Conservation (phyloP, 345 rosid species). For the Turnera subulata region DNA sequence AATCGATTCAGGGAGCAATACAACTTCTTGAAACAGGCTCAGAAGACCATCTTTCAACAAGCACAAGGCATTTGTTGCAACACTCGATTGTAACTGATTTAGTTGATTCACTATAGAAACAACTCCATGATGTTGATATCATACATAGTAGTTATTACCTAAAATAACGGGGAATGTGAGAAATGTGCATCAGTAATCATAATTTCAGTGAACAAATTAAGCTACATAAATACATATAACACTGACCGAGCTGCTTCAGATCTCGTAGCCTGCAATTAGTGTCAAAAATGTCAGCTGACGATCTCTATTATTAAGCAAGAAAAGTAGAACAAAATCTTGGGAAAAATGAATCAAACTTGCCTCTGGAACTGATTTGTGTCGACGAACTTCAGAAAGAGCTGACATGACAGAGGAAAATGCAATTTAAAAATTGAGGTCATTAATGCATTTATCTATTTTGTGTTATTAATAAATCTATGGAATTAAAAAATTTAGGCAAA, state of each 20-base stretch:
- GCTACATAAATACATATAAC: too few species aligned
- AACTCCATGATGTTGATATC: too few species aligned
- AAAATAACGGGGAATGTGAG: too few species aligned
- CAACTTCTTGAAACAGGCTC: background rate
- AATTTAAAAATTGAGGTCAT: background rate
- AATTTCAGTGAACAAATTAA: too few species aligned
- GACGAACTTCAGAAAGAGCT: conserved; percentile 28
- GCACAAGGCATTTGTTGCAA: background rate
- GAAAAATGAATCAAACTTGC: conserved; percentile 15
- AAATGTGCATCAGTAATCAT: too few species aligned
- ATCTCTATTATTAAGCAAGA: background rate
- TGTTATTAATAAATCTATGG: too few species aligned
- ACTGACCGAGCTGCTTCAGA: conserved; percentile 32
- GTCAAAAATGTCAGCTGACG: conserved; percentile 3
- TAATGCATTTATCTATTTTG: too few species aligned
- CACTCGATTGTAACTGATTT: background rate
- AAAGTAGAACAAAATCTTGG: background rate
- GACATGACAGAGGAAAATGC: conserved; percentile 8
- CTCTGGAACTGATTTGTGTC: conserved; percentile 35
- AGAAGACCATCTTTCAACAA: background rate
- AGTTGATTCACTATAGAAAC: background rate
- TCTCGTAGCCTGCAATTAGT: conserved; percentile 26
- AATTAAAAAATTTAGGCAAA: too few species aligned
- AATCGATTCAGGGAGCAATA: background rate
- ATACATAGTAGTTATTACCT: too few species aligned